Evolutionary conservation across 495 filamentous ascomycete species (phyloP).

Genomic region (Amphirosellinia nigrospora): DNA sequence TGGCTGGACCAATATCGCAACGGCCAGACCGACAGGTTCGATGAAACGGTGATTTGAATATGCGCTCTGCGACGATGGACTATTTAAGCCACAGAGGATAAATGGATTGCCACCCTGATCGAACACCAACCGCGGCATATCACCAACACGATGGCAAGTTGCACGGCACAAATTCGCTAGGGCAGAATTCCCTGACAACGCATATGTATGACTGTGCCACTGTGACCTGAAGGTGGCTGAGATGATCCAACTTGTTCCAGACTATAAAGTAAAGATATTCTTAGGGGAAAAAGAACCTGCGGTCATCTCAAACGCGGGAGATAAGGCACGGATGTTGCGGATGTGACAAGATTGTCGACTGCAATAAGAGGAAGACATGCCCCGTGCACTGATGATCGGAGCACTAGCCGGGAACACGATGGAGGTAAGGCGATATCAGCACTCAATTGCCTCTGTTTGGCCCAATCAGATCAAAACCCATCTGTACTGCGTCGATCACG

Average conservation of each 20-base stretch:
- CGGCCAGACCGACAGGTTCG: conserved; percentile 12
- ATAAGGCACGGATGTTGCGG: conserved; percentile 18
- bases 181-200: neutral
- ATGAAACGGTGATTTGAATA: neutral
- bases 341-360: conserved; percentile 10
- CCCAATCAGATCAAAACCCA: neutral
- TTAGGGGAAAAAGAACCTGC: neutral
- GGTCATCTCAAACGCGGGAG: neutral
- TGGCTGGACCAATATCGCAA: conserved; percentile 12
- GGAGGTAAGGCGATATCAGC: conserved; percentile 8
- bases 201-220: neutral
- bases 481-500: neutral
- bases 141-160: neutral
- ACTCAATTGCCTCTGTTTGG: neutral
- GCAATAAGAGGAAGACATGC: neutral
- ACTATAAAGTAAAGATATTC: neutral
- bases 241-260: neutral
- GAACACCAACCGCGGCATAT: neutral
- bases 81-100: conserved; percentile 10
- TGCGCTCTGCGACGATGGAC: neutral
- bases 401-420: neutral
- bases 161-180: neutral
- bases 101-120: neutral
- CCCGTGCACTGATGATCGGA: neutral
- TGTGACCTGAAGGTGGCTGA: conserved; percentile 15